phyloP scores from a whole-genome alignment of 2,329 filamentous ascomycete species.

The Bipolaris oryzae region DNA sequence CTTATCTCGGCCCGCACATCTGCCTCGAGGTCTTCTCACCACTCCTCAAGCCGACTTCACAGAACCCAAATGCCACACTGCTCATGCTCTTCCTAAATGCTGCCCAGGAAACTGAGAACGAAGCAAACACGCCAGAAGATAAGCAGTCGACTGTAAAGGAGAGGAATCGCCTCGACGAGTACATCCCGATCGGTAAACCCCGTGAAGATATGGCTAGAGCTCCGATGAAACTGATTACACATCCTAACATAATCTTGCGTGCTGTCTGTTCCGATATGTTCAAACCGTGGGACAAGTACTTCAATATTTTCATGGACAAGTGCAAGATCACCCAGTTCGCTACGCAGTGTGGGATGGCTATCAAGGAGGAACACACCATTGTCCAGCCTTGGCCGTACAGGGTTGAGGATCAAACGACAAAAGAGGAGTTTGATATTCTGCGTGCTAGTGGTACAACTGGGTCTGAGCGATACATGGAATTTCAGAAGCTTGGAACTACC shows the following conservation, averaged over 20 bases:
- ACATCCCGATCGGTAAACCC: neutral
- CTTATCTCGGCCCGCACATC: neutral
- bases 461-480: neutral
- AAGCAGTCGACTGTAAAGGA: neutral
- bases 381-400: neutral
- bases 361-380: neutral
- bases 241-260: neutral
- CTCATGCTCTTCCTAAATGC: neutral
- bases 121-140: neutral
- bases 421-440: neutral
- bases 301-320: neutral
- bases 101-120: neutral
- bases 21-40: neutral
- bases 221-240: neutral
- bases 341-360: neutral
- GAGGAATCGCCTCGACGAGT: neutral
- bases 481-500: neutral
- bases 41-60: neutral
- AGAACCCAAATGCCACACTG: neutral
- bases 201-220: neutral
- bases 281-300: neutral
- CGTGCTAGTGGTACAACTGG: neutral
- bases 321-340: neutral
- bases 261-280: neutral
- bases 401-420: neutral